phyloP scores from a whole-genome alignment of 2,329 filamentous ascomycete species.

The Fusarium ambrosium region DNA sequence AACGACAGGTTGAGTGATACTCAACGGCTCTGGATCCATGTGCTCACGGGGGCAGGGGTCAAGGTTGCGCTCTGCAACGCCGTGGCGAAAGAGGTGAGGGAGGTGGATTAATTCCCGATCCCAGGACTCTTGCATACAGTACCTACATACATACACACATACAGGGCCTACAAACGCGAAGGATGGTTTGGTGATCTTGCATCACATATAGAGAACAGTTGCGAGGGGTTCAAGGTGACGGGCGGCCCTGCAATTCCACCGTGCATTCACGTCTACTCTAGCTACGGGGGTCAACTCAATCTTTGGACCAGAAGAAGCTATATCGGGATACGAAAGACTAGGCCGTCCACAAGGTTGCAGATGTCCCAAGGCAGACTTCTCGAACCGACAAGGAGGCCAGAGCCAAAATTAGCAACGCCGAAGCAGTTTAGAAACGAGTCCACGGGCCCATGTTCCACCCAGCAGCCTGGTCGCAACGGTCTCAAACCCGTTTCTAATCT shows the following conservation, averaged over 20 bases:
- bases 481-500: constrained; percentile 47
- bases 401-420: constrained; percentile 46
- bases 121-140: constrained; percentile 20
- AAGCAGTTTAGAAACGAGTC: constrained; percentile 34
- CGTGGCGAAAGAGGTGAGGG: constrained; percentile 65
- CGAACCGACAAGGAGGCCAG: background rate
- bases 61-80: constrained; percentile 85
- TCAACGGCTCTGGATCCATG: constrained; percentile 96
- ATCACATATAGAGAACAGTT: constrained; percentile 27
- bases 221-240: constrained; percentile 8
- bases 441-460: constrained; percentile 39
- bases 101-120: constrained; percentile 52
- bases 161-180: constrained; percentile 1
- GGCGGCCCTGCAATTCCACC: constrained; percentile 22
- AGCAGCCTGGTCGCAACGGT: constrained; percentile 39
- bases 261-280: constrained; percentile 13
- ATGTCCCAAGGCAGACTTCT: background rate
- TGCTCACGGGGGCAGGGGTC: constrained; percentile 86
- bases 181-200: constrained; percentile 18
- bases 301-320: constrained; percentile 18
- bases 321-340: constrained; percentile 26
- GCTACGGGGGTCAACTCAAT: constrained; percentile 15
- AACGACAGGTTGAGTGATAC: constrained; percentile 97
- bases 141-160: background rate
- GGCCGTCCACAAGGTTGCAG: background rate